Percentiles rank a stretch among this genome's conserved stretches.
Conservation (phyloP, 768 basidiomycete species). For the Suillus fuscotomentosus region DNA sequence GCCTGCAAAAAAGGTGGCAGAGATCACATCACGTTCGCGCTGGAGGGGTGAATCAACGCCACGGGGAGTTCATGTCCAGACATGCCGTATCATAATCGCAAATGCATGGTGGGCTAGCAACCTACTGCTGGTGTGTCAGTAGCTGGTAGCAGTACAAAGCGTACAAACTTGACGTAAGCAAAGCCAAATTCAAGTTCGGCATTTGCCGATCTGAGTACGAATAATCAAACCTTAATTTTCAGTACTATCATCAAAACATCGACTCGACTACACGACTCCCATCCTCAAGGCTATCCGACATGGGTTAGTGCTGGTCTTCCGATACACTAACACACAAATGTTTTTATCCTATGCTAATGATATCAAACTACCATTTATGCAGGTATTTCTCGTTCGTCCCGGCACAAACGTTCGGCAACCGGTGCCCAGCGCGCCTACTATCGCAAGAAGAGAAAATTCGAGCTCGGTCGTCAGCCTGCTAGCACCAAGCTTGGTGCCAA, state of each 20-base stretch:
- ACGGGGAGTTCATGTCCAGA: not conserved
- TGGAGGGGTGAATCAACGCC: not conserved
- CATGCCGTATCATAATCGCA: not conserved
- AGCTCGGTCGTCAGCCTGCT: constrained; percentile 97
- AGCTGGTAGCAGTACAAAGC: not conserved
- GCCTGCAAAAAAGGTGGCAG: not conserved
- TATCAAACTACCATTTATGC: constrained; percentile 11
- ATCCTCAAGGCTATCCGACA: constrained; percentile 73
- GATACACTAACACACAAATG: not conserved
- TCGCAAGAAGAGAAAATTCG: constrained; percentile 99
- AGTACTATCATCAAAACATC: constrained; percentile 54
- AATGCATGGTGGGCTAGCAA: not conserved
- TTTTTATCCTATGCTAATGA: constrained; percentile 10
- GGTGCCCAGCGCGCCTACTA: constrained; percentile 93
- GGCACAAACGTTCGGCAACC: constrained; percentile 95
- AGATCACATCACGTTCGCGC: not conserved
- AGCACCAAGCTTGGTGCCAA: constrained; percentile 96
- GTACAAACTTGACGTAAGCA: not conserved
- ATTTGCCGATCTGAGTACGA: constrained; percentile 28
- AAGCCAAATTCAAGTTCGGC: constrained; percentile 23
- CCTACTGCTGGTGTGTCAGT: not conserved
- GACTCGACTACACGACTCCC: constrained; percentile 41
- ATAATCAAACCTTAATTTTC: constrained; percentile 36
- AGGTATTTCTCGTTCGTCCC: constrained; percentile 97
- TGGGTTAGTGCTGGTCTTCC: constrained; percentile 59